A percentile compares a stretch with the other conserved stretches of the same genome.
Evolutionary conservation across 345 rosid species (phyloP).

Genomic region (Mangifera indica): DNA sequence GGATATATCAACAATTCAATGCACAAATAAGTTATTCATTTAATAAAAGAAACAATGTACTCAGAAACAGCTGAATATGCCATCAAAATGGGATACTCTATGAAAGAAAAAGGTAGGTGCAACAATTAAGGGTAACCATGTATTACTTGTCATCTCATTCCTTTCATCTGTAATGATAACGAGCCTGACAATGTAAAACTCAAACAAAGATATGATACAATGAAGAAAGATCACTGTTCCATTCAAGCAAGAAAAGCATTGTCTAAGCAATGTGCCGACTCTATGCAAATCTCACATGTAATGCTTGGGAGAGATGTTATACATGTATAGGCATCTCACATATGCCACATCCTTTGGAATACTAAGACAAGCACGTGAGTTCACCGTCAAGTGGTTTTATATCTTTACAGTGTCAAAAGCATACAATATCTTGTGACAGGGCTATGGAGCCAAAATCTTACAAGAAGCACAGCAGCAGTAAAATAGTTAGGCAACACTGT

Average conservation of each 20-base stretch:
- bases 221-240: conserved; percentile 3
- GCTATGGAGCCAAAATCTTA: too few relatives aligned
- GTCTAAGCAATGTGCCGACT: too few relatives aligned
- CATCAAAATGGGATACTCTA: neutral
- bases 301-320: too few relatives aligned
- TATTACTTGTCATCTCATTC: neutral
- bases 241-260: too few relatives aligned
- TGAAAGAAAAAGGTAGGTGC: neutral
- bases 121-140: neutral
- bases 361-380: too few relatives aligned
- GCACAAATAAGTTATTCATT: neutral
- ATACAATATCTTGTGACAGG: too few relatives aligned
- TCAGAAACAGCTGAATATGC: neutral
- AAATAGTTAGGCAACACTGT: neutral
- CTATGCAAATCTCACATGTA: too few relatives aligned
- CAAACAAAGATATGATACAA: neutral
- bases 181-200: neutral
- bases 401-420: too few relatives aligned
- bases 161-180: neutral
- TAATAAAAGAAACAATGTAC: neutral
- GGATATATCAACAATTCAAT: neutral
- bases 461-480: neutral
- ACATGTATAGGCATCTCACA: too few relatives aligned
- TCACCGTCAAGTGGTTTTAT: too few relatives aligned
- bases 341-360: too few relatives aligned